Evolutionary conservation across 106 monocot species (phyloP).

Genomic region (Platanthera zijinensis): DNA sequence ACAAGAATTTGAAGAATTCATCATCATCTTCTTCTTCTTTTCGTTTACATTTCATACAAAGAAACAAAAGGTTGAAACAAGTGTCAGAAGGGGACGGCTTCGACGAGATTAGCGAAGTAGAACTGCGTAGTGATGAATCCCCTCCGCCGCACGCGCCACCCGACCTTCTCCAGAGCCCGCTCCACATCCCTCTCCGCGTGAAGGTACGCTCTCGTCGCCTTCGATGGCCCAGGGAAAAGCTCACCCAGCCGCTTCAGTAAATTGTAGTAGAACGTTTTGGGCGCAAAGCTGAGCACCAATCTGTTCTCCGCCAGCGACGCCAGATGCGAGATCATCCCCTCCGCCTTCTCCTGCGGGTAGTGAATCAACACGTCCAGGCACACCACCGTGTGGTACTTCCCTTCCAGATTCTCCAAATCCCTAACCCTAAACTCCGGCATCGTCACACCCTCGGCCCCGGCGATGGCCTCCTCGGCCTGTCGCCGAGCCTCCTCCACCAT

Average conservation of each 20-base stretch:
- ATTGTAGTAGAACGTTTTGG: constrained; percentile 68
- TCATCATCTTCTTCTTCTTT: no score
- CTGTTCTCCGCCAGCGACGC: constrained; percentile 79
- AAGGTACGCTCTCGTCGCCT: constrained; percentile 95
- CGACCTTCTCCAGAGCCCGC: constrained; percentile 60
- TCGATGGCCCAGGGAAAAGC: constrained; percentile 88
- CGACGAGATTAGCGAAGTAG: constrained; percentile 80
- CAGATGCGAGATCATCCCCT: constrained; percentile 82
- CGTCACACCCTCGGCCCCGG: neutral
- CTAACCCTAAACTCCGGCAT: constrained; percentile 67
- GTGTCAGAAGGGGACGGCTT: constrained; percentile 47
- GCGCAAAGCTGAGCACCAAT: constrained; percentile 78
- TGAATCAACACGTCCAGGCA: constrained; percentile 95
- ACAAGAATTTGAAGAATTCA: no score
- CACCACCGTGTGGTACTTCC: constrained; percentile 74
- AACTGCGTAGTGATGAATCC: constrained; percentile 77
- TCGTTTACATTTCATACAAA: no score
- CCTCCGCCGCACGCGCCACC: constrained; percentile 59
- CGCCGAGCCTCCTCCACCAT: constrained; percentile 78
- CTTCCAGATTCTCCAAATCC: constrained; percentile 75
- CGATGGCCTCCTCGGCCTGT: constrained; percentile 34
- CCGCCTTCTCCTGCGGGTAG: constrained; percentile 81
- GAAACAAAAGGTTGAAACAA: no score
- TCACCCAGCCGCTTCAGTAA: constrained; percentile 83
- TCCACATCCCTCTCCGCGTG: constrained; percentile 87